These are phyloP conservation scores for Laguncularia racemosa DNA, from an alignment of 345 rosid genomes.

Conservation along the genomic window DNA sequence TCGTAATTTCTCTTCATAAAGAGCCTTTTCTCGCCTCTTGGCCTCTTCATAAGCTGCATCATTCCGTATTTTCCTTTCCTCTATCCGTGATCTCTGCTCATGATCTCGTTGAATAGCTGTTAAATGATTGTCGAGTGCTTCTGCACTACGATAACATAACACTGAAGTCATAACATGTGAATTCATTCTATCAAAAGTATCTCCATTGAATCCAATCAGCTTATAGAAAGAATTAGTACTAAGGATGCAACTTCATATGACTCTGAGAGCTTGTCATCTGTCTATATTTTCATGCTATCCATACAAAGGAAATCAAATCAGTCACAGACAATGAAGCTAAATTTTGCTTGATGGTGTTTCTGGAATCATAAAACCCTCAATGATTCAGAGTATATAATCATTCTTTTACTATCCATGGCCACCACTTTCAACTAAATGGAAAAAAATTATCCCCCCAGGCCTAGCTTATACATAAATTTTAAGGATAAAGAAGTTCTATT, in stretches of 20 bases:
- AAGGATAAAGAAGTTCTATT: not conserved
- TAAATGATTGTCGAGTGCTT: constrained; percentile 87
- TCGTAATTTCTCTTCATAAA: constrained; percentile 68
- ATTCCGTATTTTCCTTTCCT: constrained; percentile 73
- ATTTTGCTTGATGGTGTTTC: no score
- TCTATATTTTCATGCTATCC: no score
- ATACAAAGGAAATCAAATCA: no score
- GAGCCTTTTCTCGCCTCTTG: constrained; percentile 71
- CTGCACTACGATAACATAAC: constrained; percentile 50
- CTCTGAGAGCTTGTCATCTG: no score
- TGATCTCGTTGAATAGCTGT: constrained; percentile 79
- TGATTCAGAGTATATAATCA: no score
- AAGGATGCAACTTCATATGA: no score
- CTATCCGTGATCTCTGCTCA: constrained; percentile 76
- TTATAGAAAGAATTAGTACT: no score
- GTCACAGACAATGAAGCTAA: no score
- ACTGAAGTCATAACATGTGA: constrained; percentile 10
- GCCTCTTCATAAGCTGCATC: constrained; percentile 91
- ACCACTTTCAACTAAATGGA: not conserved
- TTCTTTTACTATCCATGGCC: no score
- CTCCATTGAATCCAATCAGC: not conserved
- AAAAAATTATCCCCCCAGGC: not conserved
- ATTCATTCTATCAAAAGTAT: constrained; percentile 4
- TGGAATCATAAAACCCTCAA: no score
- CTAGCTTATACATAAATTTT: not conserved